Evolutionary conservation across 176 grass and related monocot genomes (phyloP), one percentile per base, ranked within the genome.

Genomic region (Hsuehochloa calcarea): DNA sequence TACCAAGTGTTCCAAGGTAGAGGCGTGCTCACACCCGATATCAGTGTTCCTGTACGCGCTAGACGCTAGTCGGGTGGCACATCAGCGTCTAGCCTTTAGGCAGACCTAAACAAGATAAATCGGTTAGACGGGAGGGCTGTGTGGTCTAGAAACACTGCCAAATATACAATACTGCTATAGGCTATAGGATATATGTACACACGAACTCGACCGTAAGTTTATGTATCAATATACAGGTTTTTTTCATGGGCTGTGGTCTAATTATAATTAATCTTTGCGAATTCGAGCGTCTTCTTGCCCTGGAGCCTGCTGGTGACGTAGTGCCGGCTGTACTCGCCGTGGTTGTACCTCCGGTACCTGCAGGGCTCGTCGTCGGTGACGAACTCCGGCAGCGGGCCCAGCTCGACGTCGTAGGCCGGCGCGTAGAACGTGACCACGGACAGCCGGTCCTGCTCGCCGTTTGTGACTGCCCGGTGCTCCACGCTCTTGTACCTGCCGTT

Each of bases 401-500:
- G 45, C 70, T 93, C 78, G 46, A 98, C 87, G 38, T 98, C 93
- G 74, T 93, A 98, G 15, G 89, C 94, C 1, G 96, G 96, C 23
- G 96, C 96, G 62, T 98, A 95, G 90, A 98, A 93, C 6, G 91
- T 93, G 8, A 98, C 91, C 37, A 95, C 38, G 5, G 96, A 95
- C 26, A 95, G 40, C 63, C 93, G 68, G 19, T 92, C 89, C 19
- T 4, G 55, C 72, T 90, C 73, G 70, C 70, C 20, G 83, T 63
- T 87, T 23, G 88, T 92, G 34, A 93, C 85, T 38, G 87, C 96
- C 34, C 96, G 68, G 93, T 98, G 96, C 77, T 95, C 96, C 20
- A 98, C 91, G 72, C 96, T 98, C 91, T 81, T 92, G 93, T 98
- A 98, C 74, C 83, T 95, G 25, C 93, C 89, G 74, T 98, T 95